Evolutionary conservation across 768 basidiomycete species (phyloP), one percentile per base, ranked within the genome.

Genomic region (Russula lepida): DNA sequence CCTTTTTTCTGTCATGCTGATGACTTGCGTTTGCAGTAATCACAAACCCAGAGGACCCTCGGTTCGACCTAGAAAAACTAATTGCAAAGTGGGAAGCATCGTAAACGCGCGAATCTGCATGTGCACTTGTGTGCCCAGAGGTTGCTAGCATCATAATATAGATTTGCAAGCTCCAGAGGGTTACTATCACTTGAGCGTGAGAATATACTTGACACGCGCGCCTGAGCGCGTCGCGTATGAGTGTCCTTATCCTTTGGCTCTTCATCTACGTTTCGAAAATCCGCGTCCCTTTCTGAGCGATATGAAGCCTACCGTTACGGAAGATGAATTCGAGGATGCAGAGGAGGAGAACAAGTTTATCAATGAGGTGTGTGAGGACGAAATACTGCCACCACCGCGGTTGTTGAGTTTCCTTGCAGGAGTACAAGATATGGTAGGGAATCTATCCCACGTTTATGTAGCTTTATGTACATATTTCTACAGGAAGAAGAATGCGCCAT

Each of bases 401-500:
- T 52, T 56, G 25, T 59, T 63, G 48, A 58, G 32, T 52, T 57
- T 9, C 27, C 44, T 23, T 12, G 41, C 48, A 92, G 88, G 89
- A 92, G 72, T 92, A 92, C 71, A 92, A 92, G 74, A 89, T 83
- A 66, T 92, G 89, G 89, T 88, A 68, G 67, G 64, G 39, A 48
- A 37, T 44, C 28, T 50, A 49, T 54, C 56, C 17, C 15, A 30
- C 39, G 30, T 23, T 19, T 35, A 19, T n/a, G 58, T 23, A 2
- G 25, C 49, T 19, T 60, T 35, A 54, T 51, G 27, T 52, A 46
- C 59, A 52, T 35, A 21, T 51, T 61, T 46, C 53, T 52, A 19
- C 71, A 93, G 90, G 90, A 93, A 93, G 80, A 93, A 93, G 77
- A 95, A 95, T 75, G 92, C 95, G 56, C 95, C 95, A 13, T 98